Evolutionary conservation across 1,139 yeast genomes (phyloP), one percentile per base, ranked within the genome.

Genomic region (Suhomyces maxii): DNA sequence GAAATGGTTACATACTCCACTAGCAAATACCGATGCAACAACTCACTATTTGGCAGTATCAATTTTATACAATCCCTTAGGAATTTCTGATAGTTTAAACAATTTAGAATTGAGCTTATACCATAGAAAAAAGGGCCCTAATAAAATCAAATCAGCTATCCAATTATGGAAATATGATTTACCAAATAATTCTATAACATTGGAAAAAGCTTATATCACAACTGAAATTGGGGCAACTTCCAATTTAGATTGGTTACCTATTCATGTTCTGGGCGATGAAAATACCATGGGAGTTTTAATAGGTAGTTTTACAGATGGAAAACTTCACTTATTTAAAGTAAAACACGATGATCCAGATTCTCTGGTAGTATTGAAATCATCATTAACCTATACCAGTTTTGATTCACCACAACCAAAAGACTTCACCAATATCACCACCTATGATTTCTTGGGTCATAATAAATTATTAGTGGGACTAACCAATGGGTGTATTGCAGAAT

Each of bases 401-500:
- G 28, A 36, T 11, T 34, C n/a, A 10, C 25, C 35, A 3, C 36
- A 43, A 5, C 8, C 9, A 6, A 18, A 28, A 7, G 37, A 36
- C 7, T 37, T 26, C 14, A 34, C 46, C 25, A 52, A 48, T 25
- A 50, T 56, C 25, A 72, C 83, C 0, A 66, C 82, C 13, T 79
- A 75, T 53, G 86, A 82, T 54, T 83, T 83, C 70, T 52, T 82
- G 9, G 77, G 81, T 6, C 58, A 71, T 5, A 68, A 73, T 2
- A 69, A 66, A 8, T 57, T 89, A 1, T 59, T 85, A 1, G 81
- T 83, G 31, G 96, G 96, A 0, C 76, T 84, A 7, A 65, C 74
- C 0, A 79, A 81, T 47, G 97, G 97, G 0, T 71, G 71, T 34
- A 64, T 89, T 7, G 84, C 84, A 0, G 95, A 87, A 57, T 84